Base-by-base conservation (phyloP, 2,329 filamentous ascomycete genomes). In the Erysiphe neolycopersici region DNA sequence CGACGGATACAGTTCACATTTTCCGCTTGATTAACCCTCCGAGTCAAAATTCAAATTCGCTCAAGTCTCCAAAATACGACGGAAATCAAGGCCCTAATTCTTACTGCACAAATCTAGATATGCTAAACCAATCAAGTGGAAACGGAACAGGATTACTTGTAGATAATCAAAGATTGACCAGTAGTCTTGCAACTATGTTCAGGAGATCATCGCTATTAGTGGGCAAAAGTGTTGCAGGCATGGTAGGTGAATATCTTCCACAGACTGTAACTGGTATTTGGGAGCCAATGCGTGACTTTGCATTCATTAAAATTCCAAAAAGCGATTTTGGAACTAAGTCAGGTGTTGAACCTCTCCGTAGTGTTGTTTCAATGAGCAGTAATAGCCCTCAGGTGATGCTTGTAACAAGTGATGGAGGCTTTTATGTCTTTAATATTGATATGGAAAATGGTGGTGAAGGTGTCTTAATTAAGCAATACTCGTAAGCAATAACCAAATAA, bases 301-400 rank as follows among this genome's bases (percentile, higher is more conserved):
- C 89, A 1, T 95, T 82, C 67, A 85, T 95, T 55, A 92, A 89
- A 58, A 72, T 98, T 41, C 87, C 87, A 13, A 82, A 79, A 55
- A 61, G 61, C 19, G 54, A 57, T 19, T 54, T 59, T 29, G 53
- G 53, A 4, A 49, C 55, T 1, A 53, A 57, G 41, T 52, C 47
- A 13, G 53, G 49, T 32, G 55, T 55, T n/a, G 64, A 67, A 0
- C 76, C 81, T 0, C 60, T 92, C 36, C 69, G 80, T 50, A 93
- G 83, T 50, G 87, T 98, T n/a, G 89, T 98, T 38, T 87, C 89
- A 9, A 91, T 98, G 77, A 93, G 82, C 57, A 89, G 78, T 54
- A 92, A 76, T 56, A 85, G 80, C 22, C 89, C 89, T 0, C 85
- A 95, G 54, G 81, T 98, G 41, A 95, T 98, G 85, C 82, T 95